Percentiles rank a stretch among this genome's conserved stretches.
These are phyloP conservation scores for Onygena corvina DNA, from an alignment of 2,329 filamentous ascomycete species.

Conservation along the genomic window DNA sequence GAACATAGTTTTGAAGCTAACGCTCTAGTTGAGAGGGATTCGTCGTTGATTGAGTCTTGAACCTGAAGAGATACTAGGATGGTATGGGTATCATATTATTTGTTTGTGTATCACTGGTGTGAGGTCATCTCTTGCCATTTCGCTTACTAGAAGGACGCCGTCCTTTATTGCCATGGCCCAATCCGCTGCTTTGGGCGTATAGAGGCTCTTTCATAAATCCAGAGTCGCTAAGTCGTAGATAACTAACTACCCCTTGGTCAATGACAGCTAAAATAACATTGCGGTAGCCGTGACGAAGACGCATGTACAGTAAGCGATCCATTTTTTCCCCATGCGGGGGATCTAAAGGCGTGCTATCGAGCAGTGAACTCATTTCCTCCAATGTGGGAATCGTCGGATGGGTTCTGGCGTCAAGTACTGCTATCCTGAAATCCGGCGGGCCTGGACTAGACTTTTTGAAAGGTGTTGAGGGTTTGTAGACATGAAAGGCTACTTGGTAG, in stretches of 20 bases:
- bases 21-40: too few species aligned
- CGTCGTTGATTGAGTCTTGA: too few species aligned
- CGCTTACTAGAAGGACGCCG: slow-evolving; percentile 7
- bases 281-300: slow-evolving; percentile 70
- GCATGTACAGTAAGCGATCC: slow-evolving; percentile 52
- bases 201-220: slow-evolving; percentile 66
- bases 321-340: slow-evolving; percentile 43
- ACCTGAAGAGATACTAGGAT: too few species aligned
- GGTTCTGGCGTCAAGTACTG: slow-evolving; percentile 64
- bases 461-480: slow-evolving; percentile 61
- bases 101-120: not conserved
- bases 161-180: slow-evolving; percentile 22
- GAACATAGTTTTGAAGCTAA: not conserved
- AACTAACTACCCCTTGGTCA: slow-evolving; percentile 81
- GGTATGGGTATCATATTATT: not conserved
- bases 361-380: slow-evolving; percentile 55
- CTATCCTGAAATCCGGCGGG: slow-evolving; percentile 70
- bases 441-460: slow-evolving; percentile 74
- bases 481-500: slow-evolving; percentile 64
- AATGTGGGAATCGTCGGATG: slow-evolving; percentile 58
- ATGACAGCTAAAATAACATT: slow-evolving; percentile 80
- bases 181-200: slow-evolving; percentile 39
- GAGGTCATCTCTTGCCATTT: not conserved
- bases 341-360: slow-evolving; percentile 61
- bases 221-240: slow-evolving; percentile 66